Conservation (phyloP, 805 yeast genomes). For the Starmerella kuoi region DNA sequence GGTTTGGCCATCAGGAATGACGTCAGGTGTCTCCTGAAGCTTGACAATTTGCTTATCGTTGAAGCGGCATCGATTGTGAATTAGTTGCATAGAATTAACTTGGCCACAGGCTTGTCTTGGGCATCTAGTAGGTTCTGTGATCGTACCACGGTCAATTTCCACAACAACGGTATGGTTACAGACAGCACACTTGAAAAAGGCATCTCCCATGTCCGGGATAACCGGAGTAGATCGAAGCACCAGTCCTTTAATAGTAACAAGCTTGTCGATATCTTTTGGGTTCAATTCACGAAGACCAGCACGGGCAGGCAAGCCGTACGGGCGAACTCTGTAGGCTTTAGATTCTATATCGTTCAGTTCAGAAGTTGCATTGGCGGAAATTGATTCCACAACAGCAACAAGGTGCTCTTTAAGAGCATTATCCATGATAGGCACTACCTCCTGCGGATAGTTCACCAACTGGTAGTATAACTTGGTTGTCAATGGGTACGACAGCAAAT, state of each 20-base stretch:
- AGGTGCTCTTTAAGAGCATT: constrained; percentile 84
- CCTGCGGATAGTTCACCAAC: constrained; percentile 86
- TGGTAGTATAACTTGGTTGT: constrained; percentile 75
- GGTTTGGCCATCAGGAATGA: constrained; percentile 96
- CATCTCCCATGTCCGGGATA: constrained; percentile 95
- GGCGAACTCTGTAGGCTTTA: constrained; percentile 74
- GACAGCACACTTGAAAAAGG: constrained; percentile 87
- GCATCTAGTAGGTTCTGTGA: constrained; percentile 84
- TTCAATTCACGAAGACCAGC: constrained; percentile 85
- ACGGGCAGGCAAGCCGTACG: constrained; percentile 59
- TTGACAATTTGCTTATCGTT: constrained; percentile 92
- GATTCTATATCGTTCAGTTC: constrained; percentile 63
- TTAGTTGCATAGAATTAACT: constrained; percentile 72
- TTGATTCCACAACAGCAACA: constrained; percentile 36
- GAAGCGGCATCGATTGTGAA: constrained; percentile 85
- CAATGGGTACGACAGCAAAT: constrained; percentile 60
- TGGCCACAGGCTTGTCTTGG: constrained; percentile 81
- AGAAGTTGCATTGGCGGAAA: constrained; percentile 21
- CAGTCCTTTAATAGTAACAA: constrained; percentile 82
- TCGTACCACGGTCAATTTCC: constrained; percentile 87
- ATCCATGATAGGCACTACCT: constrained; percentile 95
- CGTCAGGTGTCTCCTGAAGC: constrained; percentile 90
- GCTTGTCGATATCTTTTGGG: constrained; percentile 87
- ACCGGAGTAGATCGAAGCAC: constrained; percentile 80
- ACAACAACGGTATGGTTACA: constrained; percentile 88